Conservation (phyloP, 805 yeast genomes). For the Zygoascus flipseniorum region DNA sequence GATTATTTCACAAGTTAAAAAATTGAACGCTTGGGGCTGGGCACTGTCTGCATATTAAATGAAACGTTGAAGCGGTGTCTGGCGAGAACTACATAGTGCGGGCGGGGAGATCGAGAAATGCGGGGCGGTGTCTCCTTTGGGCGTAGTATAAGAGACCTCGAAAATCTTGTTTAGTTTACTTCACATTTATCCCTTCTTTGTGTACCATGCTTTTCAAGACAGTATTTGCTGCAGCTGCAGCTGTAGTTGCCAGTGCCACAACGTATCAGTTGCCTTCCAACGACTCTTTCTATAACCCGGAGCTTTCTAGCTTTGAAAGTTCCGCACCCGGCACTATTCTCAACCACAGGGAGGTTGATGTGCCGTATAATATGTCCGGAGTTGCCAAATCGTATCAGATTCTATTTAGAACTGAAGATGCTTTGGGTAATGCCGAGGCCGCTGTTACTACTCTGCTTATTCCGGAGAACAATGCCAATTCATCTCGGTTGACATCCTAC, state of each 20-base stretch:
- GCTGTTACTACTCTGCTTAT: slow-evolving; percentile 23
- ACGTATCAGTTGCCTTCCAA: slow-evolving; percentile 11
- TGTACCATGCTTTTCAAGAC: background rate
- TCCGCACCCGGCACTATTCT: slow-evolving; percentile 9
- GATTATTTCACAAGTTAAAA: no score
- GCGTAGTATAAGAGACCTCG: no score
- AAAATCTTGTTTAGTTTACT: no score
- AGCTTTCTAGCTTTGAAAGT: slow-evolving; percentile 9
- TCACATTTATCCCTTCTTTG: no score
- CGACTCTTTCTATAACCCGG: slow-evolving; percentile 16
- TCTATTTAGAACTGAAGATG: slow-evolving; percentile 18
- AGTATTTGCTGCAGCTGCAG: background rate
- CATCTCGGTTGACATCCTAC: slow-evolving; percentile 18
- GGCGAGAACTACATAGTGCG: no score
- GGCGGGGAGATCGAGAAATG: no score
- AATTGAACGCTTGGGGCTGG: no score
- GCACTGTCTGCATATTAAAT: no score
- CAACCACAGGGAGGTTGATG: slow-evolving; percentile 6
- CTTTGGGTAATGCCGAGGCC: slow-evolving; percentile 21
- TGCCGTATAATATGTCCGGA: slow-evolving; percentile 1
- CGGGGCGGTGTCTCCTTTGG: no score
- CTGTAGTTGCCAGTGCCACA: slow-evolving; percentile 11
- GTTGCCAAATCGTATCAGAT: slow-evolving; percentile 19
- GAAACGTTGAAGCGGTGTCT: no score
- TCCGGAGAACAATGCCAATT: slow-evolving; percentile 13